Base-by-base conservation (phyloP, 2,329 filamentous ascomycete genomes). In the Fusarium paranaense region DNA sequence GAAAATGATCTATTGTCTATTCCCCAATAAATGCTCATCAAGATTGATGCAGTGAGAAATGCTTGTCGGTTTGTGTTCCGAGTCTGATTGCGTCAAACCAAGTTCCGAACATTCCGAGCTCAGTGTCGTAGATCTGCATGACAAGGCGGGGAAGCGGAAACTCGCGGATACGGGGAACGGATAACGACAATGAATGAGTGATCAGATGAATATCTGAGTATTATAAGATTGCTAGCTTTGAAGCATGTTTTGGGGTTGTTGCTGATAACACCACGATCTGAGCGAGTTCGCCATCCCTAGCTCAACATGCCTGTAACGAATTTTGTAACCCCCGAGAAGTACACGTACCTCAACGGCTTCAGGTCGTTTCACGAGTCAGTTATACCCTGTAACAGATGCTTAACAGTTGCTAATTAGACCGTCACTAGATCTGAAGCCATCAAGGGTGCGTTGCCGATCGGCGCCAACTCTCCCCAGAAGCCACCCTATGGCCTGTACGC, bases 391-490 rank as follows among this genome's bases (percentile, higher is more conserved):
- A 9, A 32, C 13, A 7, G 0, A 32, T n/a, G 10, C 2, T 14
- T 9, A 5, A 9, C 1, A 5, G 2, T 27, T 0, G 0, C 25
- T 56, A 37, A 66, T 54, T 18, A 20, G 32, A 10, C 1, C 2
- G 2, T 5, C 1, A 27, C 4, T 77, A 95, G 93, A 80, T 90
- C 93, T 32, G 94, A 97, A 85, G 93, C 93, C 47, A 85, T 96
- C 67, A 86, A 90, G 20, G 92, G 91, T 20, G 92, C 94, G 2
- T 86, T 96, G 1, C 94, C 94, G 6, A 82, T 94, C 67, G 94
- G 89, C 57, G 89, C 91, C 42, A 97, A 97, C 85, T 94, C 93
- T 1, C 95, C 95, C 0, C 94, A 97, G 80, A 94, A 94, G 79
- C 91, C 91, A 0, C 88, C 93, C 0, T 90, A 91, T 74, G 94